Evolutionary conservation across 1,284 basidiomycete genomes (phyloP).

Genomic region (Boletellus deceptivus): DNA sequence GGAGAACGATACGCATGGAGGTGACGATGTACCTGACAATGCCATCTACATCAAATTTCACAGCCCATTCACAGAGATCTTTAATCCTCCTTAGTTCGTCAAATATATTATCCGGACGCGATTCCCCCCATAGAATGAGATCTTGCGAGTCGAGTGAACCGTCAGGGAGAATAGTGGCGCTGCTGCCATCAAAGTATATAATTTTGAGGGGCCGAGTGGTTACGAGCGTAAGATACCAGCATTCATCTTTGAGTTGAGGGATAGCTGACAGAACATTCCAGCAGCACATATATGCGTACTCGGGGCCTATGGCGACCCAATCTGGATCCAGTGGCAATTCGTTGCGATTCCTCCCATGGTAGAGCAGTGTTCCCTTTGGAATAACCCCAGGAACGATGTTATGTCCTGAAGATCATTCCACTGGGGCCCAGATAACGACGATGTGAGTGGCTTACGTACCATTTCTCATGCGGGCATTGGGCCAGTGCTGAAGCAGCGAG

Average conservation of each 20-base stretch:
- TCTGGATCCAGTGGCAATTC: conserved; percentile 35
- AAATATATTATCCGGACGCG: no score
- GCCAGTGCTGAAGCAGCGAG: no score
- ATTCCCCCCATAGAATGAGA: background rate
- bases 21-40: no score
- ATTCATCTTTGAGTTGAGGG: conserved; percentile 15
- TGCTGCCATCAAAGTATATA: conserved; percentile 45
- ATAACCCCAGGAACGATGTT: conserved; percentile 41
- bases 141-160: background rate
- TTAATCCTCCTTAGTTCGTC: no score
- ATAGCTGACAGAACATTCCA: background rate
- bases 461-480: no score
- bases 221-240: conserved; percentile 41
- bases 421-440: no score
- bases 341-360: conserved; percentile 34
- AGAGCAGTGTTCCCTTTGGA: conserved; percentile 41
- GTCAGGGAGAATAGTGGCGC: conserved; percentile 30
- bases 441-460: no score
- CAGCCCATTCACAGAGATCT: no score
- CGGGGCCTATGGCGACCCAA: conserved; percentile 43
- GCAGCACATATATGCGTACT: conserved; percentile 42
- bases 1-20: no score
- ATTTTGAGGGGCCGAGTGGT: conserved; percentile 38
- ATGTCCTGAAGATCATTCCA: conserved; percentile 34
- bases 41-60: no score